Conservation (phyloP, 257 asterid species). For the Solanum dulcamara region DNA sequence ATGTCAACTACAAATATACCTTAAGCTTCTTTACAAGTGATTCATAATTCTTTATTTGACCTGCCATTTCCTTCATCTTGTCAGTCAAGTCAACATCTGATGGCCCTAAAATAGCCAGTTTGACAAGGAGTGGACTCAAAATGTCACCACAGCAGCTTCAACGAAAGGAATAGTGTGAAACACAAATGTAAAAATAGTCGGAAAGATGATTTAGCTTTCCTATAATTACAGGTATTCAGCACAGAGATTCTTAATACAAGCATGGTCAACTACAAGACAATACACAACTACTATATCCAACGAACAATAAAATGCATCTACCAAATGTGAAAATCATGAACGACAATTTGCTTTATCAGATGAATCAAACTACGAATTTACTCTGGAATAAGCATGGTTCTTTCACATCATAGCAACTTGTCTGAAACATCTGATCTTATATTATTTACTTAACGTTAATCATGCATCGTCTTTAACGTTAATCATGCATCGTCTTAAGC, state of each 20-base stretch:
- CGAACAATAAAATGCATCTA: neutral
- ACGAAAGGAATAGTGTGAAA: neutral
- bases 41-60: constrained; percentile 48
- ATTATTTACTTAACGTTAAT: neutral
- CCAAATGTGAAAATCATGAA: neutral
- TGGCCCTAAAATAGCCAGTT: constrained; percentile 26
- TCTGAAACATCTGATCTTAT: neutral
- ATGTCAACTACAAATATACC: constrained; percentile 27
- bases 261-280: neutral
- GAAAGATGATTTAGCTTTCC: neutral
- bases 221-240: neutral
- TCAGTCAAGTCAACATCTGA: constrained; percentile 34
- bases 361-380: neutral
- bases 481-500: neutral
- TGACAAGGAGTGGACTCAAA: constrained; percentile 34
- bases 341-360: neutral
- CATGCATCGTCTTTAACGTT: neutral
- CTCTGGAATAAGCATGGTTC: neutral
- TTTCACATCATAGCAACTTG: neutral
- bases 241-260: neutral
- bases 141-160: constrained; percentile 38
- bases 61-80: constrained; percentile 36
- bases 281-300: neutral
- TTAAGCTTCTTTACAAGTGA: constrained; percentile 48
- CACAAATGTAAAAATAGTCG: neutral